These are phyloP conservation scores for Albatrellus ellisii DNA, from an alignment of 768 basidiomycete species.

Conservation along the genomic window DNA sequence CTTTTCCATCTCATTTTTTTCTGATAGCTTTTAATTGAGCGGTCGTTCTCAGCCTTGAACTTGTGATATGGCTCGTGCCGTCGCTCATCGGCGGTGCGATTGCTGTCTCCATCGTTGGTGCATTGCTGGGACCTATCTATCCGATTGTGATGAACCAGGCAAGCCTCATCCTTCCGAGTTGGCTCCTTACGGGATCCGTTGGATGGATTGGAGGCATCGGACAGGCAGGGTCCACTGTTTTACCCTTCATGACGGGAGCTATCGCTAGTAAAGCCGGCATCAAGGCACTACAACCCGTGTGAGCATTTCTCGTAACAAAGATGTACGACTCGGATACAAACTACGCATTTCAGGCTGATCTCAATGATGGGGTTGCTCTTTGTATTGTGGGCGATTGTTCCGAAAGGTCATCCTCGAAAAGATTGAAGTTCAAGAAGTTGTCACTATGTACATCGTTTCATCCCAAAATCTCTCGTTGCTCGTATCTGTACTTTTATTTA, in stretches of 20 bases:
- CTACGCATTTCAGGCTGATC: constrained; percentile 17
- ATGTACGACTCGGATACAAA: background rate
- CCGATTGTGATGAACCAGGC: constrained; percentile 30
- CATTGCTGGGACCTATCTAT: constrained; percentile 36
- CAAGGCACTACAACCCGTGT: constrained; percentile 35
- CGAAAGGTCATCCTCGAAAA: constrained; percentile 14
- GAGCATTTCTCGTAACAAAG: background rate
- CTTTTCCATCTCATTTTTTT: background rate
- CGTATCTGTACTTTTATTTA: background rate
- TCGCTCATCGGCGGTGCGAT: constrained; percentile 40
- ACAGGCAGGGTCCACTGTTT: constrained; percentile 33
- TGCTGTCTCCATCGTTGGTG: constrained; percentile 38
- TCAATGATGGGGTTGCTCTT: constrained; percentile 31
- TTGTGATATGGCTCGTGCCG: constrained; percentile 45
- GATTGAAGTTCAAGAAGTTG: no score
- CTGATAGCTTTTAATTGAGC: background rate
- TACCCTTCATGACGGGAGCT: constrained; percentile 39
- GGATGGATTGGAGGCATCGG: constrained; percentile 44
- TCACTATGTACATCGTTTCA: no score
- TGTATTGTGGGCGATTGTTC: constrained; percentile 29
- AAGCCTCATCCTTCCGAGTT: constrained; percentile 29
- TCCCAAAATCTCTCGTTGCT: background rate
- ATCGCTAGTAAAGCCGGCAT: constrained; percentile 30
- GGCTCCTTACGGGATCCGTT: constrained; percentile 27
- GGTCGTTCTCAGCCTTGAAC: constrained; percentile 27